These are phyloP conservation scores for Xylariales sp. DNA, from an alignment of 2,329 filamentous ascomycete genomes.

Conservation along the genomic window DNA sequence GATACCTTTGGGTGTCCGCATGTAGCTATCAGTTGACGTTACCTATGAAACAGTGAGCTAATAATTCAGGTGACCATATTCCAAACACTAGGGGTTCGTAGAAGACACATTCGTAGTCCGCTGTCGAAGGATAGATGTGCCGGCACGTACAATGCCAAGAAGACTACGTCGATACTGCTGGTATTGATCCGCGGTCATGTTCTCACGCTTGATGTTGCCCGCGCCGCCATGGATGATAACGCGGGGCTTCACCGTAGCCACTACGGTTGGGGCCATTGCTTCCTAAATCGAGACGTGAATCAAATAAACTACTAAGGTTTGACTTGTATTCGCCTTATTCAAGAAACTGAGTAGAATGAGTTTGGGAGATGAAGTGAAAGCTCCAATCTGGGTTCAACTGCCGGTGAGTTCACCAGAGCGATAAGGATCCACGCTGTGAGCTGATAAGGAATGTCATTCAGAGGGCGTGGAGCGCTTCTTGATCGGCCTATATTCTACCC, in stretches of 20 bases:
- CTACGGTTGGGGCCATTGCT: constrained; percentile 21
- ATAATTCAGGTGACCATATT: not conserved
- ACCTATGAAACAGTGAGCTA: constrained; percentile 51
- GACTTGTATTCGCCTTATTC: not conserved
- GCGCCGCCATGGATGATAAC: constrained; percentile 80
- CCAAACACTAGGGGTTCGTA: too few species aligned
- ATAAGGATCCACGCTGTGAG: constrained; percentile 8
- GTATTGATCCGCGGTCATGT: constrained; percentile 69
- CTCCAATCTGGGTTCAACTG: not conserved
- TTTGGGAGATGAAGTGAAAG: not conserved
- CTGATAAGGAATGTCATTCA: constrained; percentile 8
- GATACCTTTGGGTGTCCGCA: constrained; percentile 51
- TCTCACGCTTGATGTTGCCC: constrained; percentile 72
- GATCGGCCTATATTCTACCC: too few species aligned
- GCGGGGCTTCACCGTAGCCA: constrained; percentile 58
- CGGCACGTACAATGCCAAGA: constrained; percentile 65
- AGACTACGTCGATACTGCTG: constrained; percentile 69
- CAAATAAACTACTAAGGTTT: not conserved
- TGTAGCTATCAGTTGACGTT: constrained; percentile 59
- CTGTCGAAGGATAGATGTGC: constrained; percentile 20
- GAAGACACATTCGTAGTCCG: not conserved
- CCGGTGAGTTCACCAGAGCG: constrained; percentile 7
- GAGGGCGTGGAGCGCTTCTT: too few species aligned
- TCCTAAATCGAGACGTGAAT: not conserved
- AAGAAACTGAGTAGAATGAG: not conserved